Evolutionary conservation across 352 stramenopile genomes (phyloP).

Genomic region (Pythium scleroteichum): DNA sequence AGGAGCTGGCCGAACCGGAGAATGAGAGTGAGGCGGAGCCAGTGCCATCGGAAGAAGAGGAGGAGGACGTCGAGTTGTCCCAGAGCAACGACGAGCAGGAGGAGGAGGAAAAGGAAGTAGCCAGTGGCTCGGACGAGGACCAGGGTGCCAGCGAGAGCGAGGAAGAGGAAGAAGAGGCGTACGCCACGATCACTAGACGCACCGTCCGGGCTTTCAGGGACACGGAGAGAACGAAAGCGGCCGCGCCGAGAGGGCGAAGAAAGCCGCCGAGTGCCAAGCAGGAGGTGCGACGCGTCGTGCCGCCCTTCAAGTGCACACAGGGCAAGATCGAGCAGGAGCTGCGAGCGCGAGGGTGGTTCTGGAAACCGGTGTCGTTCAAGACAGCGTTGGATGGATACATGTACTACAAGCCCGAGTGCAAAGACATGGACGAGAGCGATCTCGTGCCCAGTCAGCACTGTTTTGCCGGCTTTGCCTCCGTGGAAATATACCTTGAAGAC

Average conservation of each 20-base stretch:
- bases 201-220: neutral
- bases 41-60: neutral
- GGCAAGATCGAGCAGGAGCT: slow-evolving; percentile 66
- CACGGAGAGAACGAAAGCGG: neutral
- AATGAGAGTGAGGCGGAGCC: neutral
- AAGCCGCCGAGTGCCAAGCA: neutral
- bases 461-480: slow-evolving; percentile 43
- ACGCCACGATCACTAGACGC: neutral
- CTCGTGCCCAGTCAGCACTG: slow-evolving; percentile 43
- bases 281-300: slow-evolving; percentile 28
- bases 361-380: slow-evolving; percentile 30
- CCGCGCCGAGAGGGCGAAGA: neutral
- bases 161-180: slow-evolving; percentile 4
- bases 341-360: slow-evolving; percentile 62
- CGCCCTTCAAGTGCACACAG: slow-evolving; percentile 58
- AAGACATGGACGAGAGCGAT: slow-evolving; percentile 27
- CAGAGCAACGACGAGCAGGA: slow-evolving; percentile 21
- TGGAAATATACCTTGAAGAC: slow-evolving; percentile 46
- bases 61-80: slow-evolving; percentile 33
- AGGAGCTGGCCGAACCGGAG: neutral
- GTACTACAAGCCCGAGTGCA: slow-evolving; percentile 61
- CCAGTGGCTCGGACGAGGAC: slow-evolving; percentile 3
- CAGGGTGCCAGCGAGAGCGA: too few relatives aligned
- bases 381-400: slow-evolving; percentile 37
- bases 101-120: neutral